A percentile compares a stretch with the other conserved stretches of the same genome.
Conservation (phyloP, 768 basidiomycete genomes). For the Rhodotorula taiwanensis region DNA sequence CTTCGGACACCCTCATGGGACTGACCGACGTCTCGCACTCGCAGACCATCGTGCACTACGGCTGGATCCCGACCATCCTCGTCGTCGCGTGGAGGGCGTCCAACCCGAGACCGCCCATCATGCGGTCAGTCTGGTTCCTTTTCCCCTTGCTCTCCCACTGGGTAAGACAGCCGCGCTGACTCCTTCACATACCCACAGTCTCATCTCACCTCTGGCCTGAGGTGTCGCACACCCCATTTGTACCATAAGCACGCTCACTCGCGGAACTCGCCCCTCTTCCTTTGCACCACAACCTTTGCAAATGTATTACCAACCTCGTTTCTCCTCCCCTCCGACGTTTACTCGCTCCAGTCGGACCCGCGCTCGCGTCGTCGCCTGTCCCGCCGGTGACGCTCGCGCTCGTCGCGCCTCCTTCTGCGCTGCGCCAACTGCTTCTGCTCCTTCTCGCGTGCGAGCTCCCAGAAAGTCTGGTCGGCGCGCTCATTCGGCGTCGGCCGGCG, state of each 20-base stretch:
- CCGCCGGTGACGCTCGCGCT: no score
- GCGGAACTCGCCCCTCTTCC: no score
- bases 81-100: conserved; percentile 78
- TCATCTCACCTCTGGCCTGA: conserved; percentile 86
- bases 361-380: no score
- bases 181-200: conserved; percentile 49
- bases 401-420: neutral
- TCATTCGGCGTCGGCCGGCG: conserved; percentile 22
- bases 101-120: conserved; percentile 87
- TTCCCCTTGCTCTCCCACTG: neutral
- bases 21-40: neutral
- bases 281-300: neutral
- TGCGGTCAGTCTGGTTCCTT: conserved; percentile 64
- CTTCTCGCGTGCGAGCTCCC: conserved; percentile 8
- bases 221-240: no score
- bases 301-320: neutral
- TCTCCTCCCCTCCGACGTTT: neutral
- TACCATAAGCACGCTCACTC: no score
- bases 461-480: conserved; percentile 20
- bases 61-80: conserved; percentile 94
- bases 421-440: neutral
- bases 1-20: no score
- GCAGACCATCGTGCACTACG: conserved; percentile 84
- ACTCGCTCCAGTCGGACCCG: neutral
- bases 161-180: conserved; percentile 8